A percentile compares a stretch with the other conserved stretches of the same genome.
phyloP scores from a whole-genome alignment of 2,329 filamentous ascomycete genomes.

The Fusarium acutatum region DNA sequence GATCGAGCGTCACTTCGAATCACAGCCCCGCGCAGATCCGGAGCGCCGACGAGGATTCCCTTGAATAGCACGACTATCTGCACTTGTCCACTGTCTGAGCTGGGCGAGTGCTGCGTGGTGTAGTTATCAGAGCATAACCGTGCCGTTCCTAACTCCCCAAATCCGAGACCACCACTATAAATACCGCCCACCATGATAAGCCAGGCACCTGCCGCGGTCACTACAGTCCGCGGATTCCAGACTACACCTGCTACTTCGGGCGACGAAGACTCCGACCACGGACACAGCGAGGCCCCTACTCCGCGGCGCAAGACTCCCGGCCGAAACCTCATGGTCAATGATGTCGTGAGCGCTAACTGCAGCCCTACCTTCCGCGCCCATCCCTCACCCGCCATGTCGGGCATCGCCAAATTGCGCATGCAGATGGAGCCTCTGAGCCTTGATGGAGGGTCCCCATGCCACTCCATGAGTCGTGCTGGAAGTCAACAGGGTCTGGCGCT shows the following conservation, averaged over 20 bases:
- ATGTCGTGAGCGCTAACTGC: conserved; percentile 70
- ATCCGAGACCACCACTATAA: conserved; percentile 12
- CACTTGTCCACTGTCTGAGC: conserved; percentile 24
- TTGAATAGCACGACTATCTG: conserved; percentile 44
- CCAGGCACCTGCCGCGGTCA: conserved; percentile 59
- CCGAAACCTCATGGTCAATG: conserved; percentile 58
- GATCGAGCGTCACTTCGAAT: conserved; percentile 58
- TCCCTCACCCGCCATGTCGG: conserved; percentile 68
- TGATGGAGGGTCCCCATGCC: conserved; percentile 62
- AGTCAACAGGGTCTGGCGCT: conserved; percentile 47
- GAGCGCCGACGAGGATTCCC: conserved; percentile 66
- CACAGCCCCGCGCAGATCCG: conserved; percentile 64
- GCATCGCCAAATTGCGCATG: conserved; percentile 83
- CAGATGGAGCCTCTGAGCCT: conserved; percentile 83
- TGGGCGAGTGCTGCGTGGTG: conserved; percentile 31
- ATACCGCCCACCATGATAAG: conserved; percentile 53
- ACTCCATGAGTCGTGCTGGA: conserved; percentile 63
- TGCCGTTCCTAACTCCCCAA: conserved; percentile 18
- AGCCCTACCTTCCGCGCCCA: conserved; percentile 65
- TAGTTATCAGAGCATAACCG: conserved; percentile 27
- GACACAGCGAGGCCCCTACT: conserved; percentile 51
- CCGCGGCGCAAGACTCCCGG: conserved; percentile 49
- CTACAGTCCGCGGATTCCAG: conserved; percentile 65
- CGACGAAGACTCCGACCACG: conserved; percentile 66
- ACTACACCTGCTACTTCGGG: conserved; percentile 63